A percentile compares a stretch with the other conserved stretches of the same genome.
Conservation (phyloP, 352 stramenopile species). For the Pythium aphanidermatum region DNA sequence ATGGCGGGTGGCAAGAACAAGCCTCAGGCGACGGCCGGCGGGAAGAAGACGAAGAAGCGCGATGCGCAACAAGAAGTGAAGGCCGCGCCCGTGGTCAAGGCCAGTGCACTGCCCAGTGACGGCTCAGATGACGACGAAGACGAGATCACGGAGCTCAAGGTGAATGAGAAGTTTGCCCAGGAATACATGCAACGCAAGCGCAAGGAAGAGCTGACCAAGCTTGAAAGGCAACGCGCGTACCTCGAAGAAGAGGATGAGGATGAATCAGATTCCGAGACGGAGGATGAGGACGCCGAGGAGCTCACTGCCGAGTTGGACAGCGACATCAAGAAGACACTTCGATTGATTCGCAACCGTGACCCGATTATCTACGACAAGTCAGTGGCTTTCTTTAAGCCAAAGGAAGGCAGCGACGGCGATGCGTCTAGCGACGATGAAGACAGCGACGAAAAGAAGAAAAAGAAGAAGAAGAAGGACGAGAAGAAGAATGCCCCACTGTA, state of each 20-base stretch:
- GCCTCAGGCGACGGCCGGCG: background rate
- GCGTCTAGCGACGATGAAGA: slow-evolving; percentile 22
- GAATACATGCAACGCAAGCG: slow-evolving; percentile 70
- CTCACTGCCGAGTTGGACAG: slow-evolving; percentile 64
- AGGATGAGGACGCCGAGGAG: slow-evolving; percentile 81
- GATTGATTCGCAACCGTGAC: slow-evolving; percentile 89
- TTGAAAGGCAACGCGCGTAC: slow-evolving; percentile 38
- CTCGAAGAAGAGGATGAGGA: slow-evolving; percentile 43
- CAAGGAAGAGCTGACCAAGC: slow-evolving; percentile 66
- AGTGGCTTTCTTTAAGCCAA: slow-evolving; percentile 85
- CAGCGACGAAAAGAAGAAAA: slow-evolving; percentile 9
- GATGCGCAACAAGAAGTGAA: background rate
- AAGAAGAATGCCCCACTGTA: slow-evolving; percentile 56
- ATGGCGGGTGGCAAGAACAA: slow-evolving; percentile 8
- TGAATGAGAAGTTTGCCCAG: slow-evolving; percentile 77
- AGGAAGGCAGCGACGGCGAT: slow-evolving; percentile 19
- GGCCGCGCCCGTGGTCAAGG: background rate
- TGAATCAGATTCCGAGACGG: slow-evolving; percentile 71
- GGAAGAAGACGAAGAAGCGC: background rate
- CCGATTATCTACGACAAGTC: slow-evolving; percentile 90
- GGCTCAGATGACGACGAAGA: slow-evolving; percentile 10
- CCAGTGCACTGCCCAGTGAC: slow-evolving; percentile 7
- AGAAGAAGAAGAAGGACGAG: slow-evolving; percentile 25
- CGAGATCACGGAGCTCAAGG: slow-evolving; percentile 40
- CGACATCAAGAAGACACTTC: slow-evolving; percentile 81